A percentile compares a stretch with the other conserved stretches of the same genome.
Evolutionary conservation across 108 stramenopile species (phyloP).

Genomic region (Nannochloropsis gaditana): DNA sequence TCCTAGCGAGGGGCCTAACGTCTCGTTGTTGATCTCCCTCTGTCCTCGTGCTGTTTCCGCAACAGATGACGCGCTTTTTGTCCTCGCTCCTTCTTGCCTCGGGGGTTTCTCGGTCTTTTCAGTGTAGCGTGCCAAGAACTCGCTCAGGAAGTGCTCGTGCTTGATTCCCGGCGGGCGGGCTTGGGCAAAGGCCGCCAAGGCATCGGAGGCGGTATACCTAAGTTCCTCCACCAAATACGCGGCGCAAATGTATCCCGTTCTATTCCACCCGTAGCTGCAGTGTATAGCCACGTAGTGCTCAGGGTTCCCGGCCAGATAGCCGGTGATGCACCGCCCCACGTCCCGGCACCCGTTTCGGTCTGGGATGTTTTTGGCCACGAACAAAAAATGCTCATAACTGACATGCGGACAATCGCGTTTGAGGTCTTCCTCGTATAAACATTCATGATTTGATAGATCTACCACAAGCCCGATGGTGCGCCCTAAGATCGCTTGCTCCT

Average conservation of each 20-base stretch:
- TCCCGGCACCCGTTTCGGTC: neutral
- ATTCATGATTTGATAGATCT: neutral
- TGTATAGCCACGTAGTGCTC: neutral
- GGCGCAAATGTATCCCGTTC: neutral
- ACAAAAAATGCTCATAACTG: neutral
- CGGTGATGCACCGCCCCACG: neutral
- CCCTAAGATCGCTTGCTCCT: neutral
- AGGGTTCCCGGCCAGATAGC: neutral
- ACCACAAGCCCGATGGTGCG: neutral
- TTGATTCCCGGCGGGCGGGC: neutral
- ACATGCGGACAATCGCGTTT: neutral
- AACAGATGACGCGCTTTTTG: neutral
- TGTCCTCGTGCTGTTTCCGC: neutral
- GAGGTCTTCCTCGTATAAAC: constrained; percentile 15
- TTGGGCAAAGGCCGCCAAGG: neutral
- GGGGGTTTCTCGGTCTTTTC: neutral
- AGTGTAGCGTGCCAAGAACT: neutral
- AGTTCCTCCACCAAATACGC: constrained; percentile 6
- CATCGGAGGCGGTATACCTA: neutral
- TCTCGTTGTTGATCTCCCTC: neutral
- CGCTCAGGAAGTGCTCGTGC: constrained; percentile 16
- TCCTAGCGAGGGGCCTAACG: neutral
- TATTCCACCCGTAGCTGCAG: constrained; percentile 18
- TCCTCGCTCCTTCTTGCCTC: neutral
- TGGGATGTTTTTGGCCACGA: constrained; percentile 20